A percentile compares a stretch with the other conserved stretches of the same genome.
Conservation (phyloP, 2,329 filamentous ascomycete species). For the Diaporthe ilicicola region DNA sequence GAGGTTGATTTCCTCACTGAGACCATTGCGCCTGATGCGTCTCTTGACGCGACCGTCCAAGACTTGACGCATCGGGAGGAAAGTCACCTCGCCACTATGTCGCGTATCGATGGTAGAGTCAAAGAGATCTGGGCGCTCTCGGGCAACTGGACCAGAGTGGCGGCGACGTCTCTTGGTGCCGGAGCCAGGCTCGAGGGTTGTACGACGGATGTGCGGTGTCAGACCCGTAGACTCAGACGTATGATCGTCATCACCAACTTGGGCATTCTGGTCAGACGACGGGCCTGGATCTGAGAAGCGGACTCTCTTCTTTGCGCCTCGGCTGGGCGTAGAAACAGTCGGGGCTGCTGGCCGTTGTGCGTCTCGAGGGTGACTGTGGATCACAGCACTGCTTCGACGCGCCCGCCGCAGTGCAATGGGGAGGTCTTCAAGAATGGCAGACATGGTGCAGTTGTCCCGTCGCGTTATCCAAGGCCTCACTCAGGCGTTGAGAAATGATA, state of each 20-base stretch:
- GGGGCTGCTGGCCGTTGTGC: slow-evolving; percentile 24
- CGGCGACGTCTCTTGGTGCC: slow-evolving; percentile 53
- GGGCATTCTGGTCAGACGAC: slow-evolving; percentile 39
- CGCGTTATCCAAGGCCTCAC: background rate
- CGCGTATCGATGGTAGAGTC: slow-evolving; percentile 35
- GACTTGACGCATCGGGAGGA: slow-evolving; percentile 62
- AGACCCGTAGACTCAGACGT: slow-evolving; percentile 56
- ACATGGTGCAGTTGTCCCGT: slow-evolving; percentile 40
- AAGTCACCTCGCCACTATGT: slow-evolving; percentile 51
- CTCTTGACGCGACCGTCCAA: slow-evolving; percentile 66
- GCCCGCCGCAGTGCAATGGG: slow-evolving; percentile 65
- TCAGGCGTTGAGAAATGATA: background rate
- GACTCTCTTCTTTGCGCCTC: slow-evolving; percentile 55
- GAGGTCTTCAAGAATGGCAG: slow-evolving; percentile 46
- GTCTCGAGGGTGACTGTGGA: slow-evolving; percentile 34
- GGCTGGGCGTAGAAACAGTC: slow-evolving; percentile 40
- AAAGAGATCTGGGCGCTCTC: slow-evolving; percentile 20
- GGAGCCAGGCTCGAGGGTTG: slow-evolving; percentile 48
- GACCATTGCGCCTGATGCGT: slow-evolving; percentile 61
- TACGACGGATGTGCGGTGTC: slow-evolving; percentile 65
- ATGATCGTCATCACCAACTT: slow-evolving; percentile 34
- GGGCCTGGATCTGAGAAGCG: slow-evolving; percentile 68
- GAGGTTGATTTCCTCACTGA: slow-evolving; percentile 67
- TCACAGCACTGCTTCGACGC: slow-evolving; percentile 51
- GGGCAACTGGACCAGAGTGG: slow-evolving; percentile 52